Evolutionary conservation across 768 basidiomycete genomes (phyloP).

Genomic region (Gymnopilus dilepis): DNA sequence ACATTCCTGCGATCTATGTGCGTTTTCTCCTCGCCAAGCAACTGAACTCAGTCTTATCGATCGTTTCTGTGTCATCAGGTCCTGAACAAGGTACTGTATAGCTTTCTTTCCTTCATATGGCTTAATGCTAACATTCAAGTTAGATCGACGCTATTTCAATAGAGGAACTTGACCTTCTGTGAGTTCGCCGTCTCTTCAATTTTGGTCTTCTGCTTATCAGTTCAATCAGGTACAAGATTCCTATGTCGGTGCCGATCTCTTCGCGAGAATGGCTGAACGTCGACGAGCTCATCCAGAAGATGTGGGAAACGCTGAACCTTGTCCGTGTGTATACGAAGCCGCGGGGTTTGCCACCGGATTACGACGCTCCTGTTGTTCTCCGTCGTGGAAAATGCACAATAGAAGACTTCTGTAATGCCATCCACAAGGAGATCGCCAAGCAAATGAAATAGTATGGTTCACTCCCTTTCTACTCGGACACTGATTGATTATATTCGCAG

Average conservation of each 20-base stretch:
- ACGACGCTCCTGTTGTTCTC: conserved; percentile 88
- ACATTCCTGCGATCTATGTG: conserved; percentile 92
- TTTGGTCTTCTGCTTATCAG: background rate
- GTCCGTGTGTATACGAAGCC: conserved; percentile 98
- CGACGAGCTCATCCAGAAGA: conserved; percentile 89
- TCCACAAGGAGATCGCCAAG: conserved; percentile 97
- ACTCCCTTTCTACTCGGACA: background rate
- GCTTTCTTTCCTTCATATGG: background rate
- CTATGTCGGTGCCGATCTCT: conserved; percentile 92
- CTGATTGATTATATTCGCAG: conserved; percentile 40
- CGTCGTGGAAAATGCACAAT: conserved; percentile 66
- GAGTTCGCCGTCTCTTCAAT: conserved; percentile 30
- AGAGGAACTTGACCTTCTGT: conserved; percentile 94
- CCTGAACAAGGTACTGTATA: conserved; percentile 78
- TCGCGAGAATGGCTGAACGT: conserved; percentile 96
- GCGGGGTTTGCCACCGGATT: conserved; percentile 89
- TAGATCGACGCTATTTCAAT: conserved; percentile 98
- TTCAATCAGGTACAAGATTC: conserved; percentile 79
- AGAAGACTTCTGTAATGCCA: conserved; percentile 91
- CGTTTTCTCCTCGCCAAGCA: conserved; percentile 31
- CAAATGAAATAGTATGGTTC: conserved; percentile 90
- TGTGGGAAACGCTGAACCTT: conserved; percentile 94
- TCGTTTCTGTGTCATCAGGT: conserved; percentile 48
- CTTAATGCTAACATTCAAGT: background rate
- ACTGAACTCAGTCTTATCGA: conserved; percentile 5